phyloP scores from a whole-genome alignment of 768 basidiomycete genomes.

The Panaeolus cyanescens region DNA sequence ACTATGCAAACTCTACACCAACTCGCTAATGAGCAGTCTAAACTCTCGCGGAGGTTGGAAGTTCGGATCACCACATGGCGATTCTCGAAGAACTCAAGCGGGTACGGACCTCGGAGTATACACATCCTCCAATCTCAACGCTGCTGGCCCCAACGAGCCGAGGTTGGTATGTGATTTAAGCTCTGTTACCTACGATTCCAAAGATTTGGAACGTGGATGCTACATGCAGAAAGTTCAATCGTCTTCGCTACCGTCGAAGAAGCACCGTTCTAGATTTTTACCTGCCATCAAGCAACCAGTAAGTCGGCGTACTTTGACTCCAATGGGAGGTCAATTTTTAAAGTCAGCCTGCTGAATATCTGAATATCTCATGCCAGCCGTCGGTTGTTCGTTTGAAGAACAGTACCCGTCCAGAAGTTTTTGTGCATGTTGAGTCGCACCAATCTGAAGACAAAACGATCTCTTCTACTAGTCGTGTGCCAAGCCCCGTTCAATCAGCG shows the following conservation, averaged over 20 bases:
- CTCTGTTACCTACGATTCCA: neutral
- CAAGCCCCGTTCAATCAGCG: neutral
- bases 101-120: neutral
- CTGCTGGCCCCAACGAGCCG: neutral
- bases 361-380: neutral
- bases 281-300: neutral
- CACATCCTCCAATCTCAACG: neutral
- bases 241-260: neutral
- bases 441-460: constrained; percentile 5
- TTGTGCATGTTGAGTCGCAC: constrained; percentile 15
- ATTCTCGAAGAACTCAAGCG: neutral
- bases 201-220: neutral
- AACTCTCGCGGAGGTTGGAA: constrained; percentile 11
- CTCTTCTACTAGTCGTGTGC: neutral
- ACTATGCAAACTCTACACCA: constrained; percentile 12
- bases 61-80: neutral
- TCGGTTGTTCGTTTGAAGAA: neutral
- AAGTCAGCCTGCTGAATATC: no score
- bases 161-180: neutral
- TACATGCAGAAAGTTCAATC: neutral
- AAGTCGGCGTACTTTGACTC: neutral
- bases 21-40: constrained; percentile 11
- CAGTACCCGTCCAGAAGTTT: constrained; percentile 9
- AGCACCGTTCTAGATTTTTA: neutral
- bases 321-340: neutral